These are phyloP conservation scores for Cyclocybe cylindracea DNA, from an alignment of 768 basidiomycete species.

Conservation along the genomic window DNA sequence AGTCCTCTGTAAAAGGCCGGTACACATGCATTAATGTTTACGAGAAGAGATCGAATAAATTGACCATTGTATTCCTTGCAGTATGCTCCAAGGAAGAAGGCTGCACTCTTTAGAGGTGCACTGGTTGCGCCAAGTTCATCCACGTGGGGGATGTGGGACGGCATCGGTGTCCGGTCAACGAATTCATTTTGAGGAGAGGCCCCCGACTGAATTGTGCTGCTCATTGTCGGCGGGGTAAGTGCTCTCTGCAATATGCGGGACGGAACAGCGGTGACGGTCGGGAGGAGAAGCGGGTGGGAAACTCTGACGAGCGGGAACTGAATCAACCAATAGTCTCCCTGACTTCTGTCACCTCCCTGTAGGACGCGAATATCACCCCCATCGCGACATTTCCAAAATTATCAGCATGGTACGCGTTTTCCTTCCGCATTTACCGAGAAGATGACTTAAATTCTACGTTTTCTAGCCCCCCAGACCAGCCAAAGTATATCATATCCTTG, in stretches of 20 bases:
- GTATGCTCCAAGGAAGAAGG: slow-evolving; percentile 94
- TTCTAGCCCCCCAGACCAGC: slow-evolving; percentile 51
- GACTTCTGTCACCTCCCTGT: too few relatives aligned
- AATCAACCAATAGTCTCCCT: neutral
- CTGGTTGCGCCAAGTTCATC: slow-evolving; percentile 88
- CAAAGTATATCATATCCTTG: slow-evolving; percentile 65
- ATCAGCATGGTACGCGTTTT: slow-evolving; percentile 4
- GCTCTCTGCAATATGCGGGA: slow-evolving; percentile 2
- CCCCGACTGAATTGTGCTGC: slow-evolving; percentile 55
- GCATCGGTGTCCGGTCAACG: slow-evolving; percentile 67
- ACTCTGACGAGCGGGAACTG: neutral
- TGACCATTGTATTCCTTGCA: slow-evolving; percentile 97
- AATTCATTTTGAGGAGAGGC: slow-evolving; percentile 49
- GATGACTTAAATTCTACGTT: neutral
- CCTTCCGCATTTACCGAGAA: too few relatives aligned
- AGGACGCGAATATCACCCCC: too few relatives aligned
- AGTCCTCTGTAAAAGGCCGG: slow-evolving; percentile 30
- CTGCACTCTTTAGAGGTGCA: slow-evolving; percentile 92
- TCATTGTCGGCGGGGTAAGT: slow-evolving; percentile 27
- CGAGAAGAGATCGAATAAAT: slow-evolving; percentile 23
- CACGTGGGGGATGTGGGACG: slow-evolving; percentile 69
- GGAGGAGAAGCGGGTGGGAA: slow-evolving; percentile 16
- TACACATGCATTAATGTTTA: slow-evolving; percentile 1
- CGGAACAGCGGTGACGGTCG: slow-evolving; percentile 10
- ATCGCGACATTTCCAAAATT: too few relatives aligned